phyloP scores from a whole-genome alignment of 768 basidiomycete genomes.

The Mycena rosella region DNA sequence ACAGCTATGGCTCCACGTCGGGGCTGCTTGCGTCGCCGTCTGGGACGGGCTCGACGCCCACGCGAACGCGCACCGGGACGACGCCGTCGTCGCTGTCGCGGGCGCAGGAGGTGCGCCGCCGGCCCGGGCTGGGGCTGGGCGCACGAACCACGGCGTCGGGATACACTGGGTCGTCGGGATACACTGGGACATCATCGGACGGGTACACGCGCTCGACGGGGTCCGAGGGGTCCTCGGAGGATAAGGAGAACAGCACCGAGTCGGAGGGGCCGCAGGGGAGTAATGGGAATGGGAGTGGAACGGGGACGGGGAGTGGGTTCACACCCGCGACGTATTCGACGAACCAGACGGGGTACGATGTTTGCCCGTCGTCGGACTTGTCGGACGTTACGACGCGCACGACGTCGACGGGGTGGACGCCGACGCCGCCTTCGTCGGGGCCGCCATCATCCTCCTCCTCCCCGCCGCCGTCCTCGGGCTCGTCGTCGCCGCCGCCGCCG shows the following conservation, averaged over 20 bases:
- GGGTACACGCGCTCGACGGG: slow-evolving; percentile 7
- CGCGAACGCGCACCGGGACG: background rate
- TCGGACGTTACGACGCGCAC: slow-evolving; percentile 53
- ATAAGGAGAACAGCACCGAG: slow-evolving; percentile 34
- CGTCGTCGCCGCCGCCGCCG: slow-evolving; percentile 50
- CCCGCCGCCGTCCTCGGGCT: slow-evolving; percentile 37
- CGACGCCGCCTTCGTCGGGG: slow-evolving; percentile 43
- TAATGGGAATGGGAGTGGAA: slow-evolving; percentile 36
- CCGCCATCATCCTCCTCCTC: slow-evolving; percentile 23
- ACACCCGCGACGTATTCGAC: slow-evolving; percentile 53
- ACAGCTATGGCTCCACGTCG: slow-evolving; percentile 25
- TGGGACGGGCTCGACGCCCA: background rate
- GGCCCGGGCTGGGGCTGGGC: slow-evolving; percentile 51
- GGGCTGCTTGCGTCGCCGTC: slow-evolving; percentile 1
- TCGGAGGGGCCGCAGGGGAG: slow-evolving; percentile 11
- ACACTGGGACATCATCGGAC: slow-evolving; percentile 3
- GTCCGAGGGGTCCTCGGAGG: slow-evolving; percentile 27
- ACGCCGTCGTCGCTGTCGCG: slow-evolving; percentile 14
- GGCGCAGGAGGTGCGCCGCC: slow-evolving; percentile 37
- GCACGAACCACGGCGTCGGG: slow-evolving; percentile 69
- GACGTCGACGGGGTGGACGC: slow-evolving; percentile 45
- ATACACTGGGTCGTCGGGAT: slow-evolving; percentile 59
- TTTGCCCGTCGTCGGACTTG: slow-evolving; percentile 66
- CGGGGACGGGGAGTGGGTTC: slow-evolving; percentile 37
- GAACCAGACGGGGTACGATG: slow-evolving; percentile 66